A percentile compares a stretch with the other conserved stretches of the same genome.
Evolutionary conservation across 805 yeast genomes (phyloP).

Genomic region (Schizosaccharomyces lindneri): DNA sequence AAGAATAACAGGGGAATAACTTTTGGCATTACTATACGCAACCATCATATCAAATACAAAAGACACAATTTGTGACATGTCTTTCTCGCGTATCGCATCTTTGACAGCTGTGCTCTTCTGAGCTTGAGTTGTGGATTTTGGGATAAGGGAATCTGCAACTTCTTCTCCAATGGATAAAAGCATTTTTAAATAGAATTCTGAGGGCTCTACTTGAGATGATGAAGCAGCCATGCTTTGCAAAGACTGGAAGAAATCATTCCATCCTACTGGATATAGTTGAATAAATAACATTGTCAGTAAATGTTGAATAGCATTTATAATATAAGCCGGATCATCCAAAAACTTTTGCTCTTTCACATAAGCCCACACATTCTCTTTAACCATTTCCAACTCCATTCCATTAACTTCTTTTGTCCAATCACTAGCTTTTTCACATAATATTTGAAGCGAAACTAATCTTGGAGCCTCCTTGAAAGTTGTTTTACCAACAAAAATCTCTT

Average conservation of each 20-base stretch:
- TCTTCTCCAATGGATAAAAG: conserved; percentile 60
- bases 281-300: conserved; percentile 28
- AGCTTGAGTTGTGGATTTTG: conserved; percentile 31
- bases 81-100: conserved; percentile 57
- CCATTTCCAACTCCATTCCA: neutral
- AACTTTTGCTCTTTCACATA: conserved; percentile 4
- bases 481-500: conserved; percentile 17
- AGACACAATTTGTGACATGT: conserved; percentile 37
- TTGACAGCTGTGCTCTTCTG: conserved; percentile 50
- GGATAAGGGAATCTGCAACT: conserved; percentile 74
- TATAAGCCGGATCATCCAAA: conserved; percentile 17
- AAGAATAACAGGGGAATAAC: conserved; percentile 26
- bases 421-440: neutral
- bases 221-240: conserved; percentile 11
- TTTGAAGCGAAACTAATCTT: neutral
- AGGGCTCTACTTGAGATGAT: neutral
- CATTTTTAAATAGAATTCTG: conserved; percentile 12
- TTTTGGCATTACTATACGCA: conserved; percentile 9
- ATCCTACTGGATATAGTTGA: conserved; percentile 22
- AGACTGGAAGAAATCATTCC: conserved; percentile 29
- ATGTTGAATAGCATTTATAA: conserved; percentile 35
- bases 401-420: neutral
- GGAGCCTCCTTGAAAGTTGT: conserved; percentile 7
- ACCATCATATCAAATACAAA: conserved; percentile 42
- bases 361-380: neutral